Base-by-base conservation (phyloP, 352 stramenopile species). In the Globisporangium barbulae region DNA sequence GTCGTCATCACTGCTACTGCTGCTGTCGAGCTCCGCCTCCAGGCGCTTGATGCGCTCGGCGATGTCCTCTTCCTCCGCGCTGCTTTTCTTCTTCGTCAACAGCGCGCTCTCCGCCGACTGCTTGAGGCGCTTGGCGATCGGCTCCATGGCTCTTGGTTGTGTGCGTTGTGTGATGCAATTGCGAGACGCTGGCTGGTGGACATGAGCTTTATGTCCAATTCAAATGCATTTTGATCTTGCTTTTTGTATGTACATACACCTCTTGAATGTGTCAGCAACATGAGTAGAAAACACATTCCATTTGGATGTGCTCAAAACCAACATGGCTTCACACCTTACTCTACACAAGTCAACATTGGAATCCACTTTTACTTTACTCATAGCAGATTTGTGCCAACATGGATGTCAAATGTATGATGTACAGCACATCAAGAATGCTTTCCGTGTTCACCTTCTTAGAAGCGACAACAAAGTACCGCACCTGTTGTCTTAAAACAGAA, bases 51-150 rank as follows among this genome's bases (percentile, higher is more conserved):
- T 94, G 25, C 71, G 72, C 10, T 83, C 81, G 2, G 78, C 78
- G 19, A 94, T 74, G 62, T 93, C 79, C 17, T 93, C 80, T 12
- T 81, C 71, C 19, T 69, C 33, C 4, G 59, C 25, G 48, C 64
- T 71, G n/a, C 55, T 58, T 21, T 22, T 52, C 63, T 75, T 72
- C 42, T 70, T 71, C 31, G 35, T 57, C 61, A 72, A 63, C 47
- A 94, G 62, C 63, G 75, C 78, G 31, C 68, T 82, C 66, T 91
- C 83, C 30, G 73, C 85, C 21, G 83, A 94, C 69, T 91, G 83
- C 66, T 81, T 79, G n/a, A 94, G 70, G 3, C 83, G 79, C 73
- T 94, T 94, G 5, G 85, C 83, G 66, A 94, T 94, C 60, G 85
- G 85, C 79, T 91, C 81, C 77, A 91, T 81, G 9, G 30, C 33